Conservation (phyloP, 805 yeast species). For the Saturnispora halmiae region DNA sequence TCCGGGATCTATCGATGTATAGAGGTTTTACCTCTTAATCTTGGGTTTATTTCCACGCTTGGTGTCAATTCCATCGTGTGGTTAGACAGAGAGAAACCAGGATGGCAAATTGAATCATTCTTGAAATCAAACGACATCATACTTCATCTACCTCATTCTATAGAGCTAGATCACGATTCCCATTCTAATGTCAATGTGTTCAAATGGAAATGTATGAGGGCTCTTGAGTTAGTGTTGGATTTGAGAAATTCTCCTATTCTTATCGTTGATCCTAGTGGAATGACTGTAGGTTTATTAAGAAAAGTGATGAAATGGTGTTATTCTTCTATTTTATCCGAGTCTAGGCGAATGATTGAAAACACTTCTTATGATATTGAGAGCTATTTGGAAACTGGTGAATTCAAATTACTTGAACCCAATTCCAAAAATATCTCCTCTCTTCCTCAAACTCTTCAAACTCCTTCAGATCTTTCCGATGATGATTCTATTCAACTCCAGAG, state of each 20-base stretch:
- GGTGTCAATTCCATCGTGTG: slow-evolving; percentile 58
- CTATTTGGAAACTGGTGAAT: slow-evolving; percentile 51
- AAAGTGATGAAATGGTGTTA: slow-evolving; percentile 84
- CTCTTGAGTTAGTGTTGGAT: slow-evolving; percentile 59
- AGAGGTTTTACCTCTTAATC: slow-evolving; percentile 63
- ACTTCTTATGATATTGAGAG: slow-evolving; percentile 75
- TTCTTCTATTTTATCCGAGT: slow-evolving; percentile 76
- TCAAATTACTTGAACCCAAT: slow-evolving; percentile 1
- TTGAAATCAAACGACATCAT: slow-evolving; percentile 48
- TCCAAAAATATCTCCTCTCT: too few relatives aligned
- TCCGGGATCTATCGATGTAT: slow-evolving; percentile 79
- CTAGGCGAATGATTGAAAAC: slow-evolving; percentile 62
- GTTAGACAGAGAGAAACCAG: slow-evolving; percentile 80
- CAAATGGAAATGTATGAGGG: slow-evolving; percentile 53
- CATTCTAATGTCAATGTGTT: slow-evolving; percentile 32
- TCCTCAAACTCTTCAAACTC: slow-evolving; percentile 38
- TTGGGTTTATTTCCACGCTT: slow-evolving; percentile 71
- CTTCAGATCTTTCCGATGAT: slow-evolving; percentile 7
- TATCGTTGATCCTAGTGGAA: slow-evolving; percentile 70
- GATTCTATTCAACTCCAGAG: not conserved
- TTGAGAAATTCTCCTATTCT: slow-evolving; percentile 56
- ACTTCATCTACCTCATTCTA: slow-evolving; percentile 33
- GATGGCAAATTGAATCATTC: slow-evolving; percentile 58
- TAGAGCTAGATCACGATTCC: slow-evolving; percentile 21
- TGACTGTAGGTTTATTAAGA: slow-evolving; percentile 73